phyloP scores from a whole-genome alignment of 2,329 filamentous ascomycete species.

The Knufia fluminis region DNA sequence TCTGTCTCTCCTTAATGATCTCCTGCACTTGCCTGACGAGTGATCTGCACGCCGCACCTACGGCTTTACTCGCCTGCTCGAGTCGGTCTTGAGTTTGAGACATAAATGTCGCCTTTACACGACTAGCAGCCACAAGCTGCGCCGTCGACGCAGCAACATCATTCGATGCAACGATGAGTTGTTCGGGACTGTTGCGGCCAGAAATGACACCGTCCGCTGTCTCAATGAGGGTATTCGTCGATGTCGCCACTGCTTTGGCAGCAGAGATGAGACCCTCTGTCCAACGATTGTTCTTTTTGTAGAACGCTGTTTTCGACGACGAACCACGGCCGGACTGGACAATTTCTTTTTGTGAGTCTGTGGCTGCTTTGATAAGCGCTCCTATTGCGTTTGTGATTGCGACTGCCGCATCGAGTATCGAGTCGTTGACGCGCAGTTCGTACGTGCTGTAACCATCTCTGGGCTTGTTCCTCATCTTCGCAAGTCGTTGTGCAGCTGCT shows the following conservation, averaged over 20 bases:
- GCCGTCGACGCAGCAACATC: constrained; percentile 93
- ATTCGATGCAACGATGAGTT: constrained; percentile 95
- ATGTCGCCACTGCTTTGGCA: constrained; percentile 87
- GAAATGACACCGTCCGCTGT: constrained; percentile 93
- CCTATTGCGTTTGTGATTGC: constrained; percentile 92
- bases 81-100: constrained; percentile 89
- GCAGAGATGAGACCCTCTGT: constrained; percentile 95
- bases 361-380: constrained; percentile 88
- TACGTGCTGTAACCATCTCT: constrained; percentile 91
- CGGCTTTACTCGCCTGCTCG: constrained; percentile 84
- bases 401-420: constrained; percentile 83
- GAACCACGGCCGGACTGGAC: constrained; percentile 84
- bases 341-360: constrained; percentile 88
- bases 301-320: constrained; percentile 84
- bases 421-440: constrained; percentile 91
- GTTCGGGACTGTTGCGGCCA: constrained; percentile 84
- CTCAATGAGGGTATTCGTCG: constrained; percentile 94
- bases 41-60: constrained; percentile 76
- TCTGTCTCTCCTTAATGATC: constrained; percentile 81
- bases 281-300: constrained; percentile 99
- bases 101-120: constrained; percentile 97
- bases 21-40: constrained; percentile 88
- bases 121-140: constrained; percentile 86
- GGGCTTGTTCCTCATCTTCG: constrained; percentile 93
- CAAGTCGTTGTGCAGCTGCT: constrained; percentile 77